Base-by-base conservation (phyloP, 768 basidiomycete genomes). In the Solioccasus polychromus region DNA sequence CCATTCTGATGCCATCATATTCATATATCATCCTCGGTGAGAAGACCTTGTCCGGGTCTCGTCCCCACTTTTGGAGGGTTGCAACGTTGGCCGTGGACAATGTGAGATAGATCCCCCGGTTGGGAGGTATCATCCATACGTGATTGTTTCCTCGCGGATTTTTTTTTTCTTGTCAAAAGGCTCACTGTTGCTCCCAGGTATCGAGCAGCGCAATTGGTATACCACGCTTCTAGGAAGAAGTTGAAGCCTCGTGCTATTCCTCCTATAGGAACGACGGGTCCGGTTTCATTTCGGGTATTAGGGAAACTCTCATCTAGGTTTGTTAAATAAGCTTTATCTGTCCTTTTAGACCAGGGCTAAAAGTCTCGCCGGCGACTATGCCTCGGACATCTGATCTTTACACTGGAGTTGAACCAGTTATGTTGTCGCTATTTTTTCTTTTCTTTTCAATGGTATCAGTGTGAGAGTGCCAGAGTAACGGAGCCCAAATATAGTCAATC, bases 401-500 rank as follows among this genome's bases (percentile, higher is more conserved):
- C 20, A 15, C 15, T 22, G 14, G 19, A 1, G 35, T 44, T 52
- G 24, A 19, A 15, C 19, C 5, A 20, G 11, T 8, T 26, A 23
- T 18, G 8, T 26, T 7, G 0, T 10, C 14, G 18, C 12, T 26
- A 15, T 30, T 25, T 24, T 41, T 24, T 43, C 19, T 43, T 35
- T 25, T 26, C 8, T n/a, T n/a, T n/a, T n/a, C n/a, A n/a, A n/a
- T n/a, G 24, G n/a, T 24, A 15, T 35, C 24, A 19, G 44, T 52
- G 46, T 42, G 52, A 28, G 39, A 41, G 24, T 14, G 11, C 18
- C 22, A 10, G 28, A 11, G 25, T 11, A 42, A 19, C 14, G 22
- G 19, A 44, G 26, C 37, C 57, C 26, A 52, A 57, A 45, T 39
- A 44, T 48, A 36, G 11, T 31, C 11, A 5, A 31, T 31, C 30